Evolutionary conservation across 495 filamentous ascomycete species (phyloP).

Genomic region (Neurospora sp.): DNA sequence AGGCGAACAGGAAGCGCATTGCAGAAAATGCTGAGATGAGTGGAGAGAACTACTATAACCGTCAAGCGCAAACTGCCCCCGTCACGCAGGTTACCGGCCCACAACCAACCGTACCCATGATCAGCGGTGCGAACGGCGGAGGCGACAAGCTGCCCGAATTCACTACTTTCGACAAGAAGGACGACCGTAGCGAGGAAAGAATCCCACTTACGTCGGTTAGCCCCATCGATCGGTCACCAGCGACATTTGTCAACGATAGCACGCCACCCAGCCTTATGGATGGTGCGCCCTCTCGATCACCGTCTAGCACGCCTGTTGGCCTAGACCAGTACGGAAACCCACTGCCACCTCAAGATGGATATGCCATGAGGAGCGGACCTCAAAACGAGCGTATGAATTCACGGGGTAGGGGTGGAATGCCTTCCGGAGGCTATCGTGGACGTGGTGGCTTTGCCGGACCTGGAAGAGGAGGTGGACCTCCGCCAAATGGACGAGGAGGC

Average conservation of each 20-base stretch:
- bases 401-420: conserved; percentile 40
- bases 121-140: conserved; percentile 37
- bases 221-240: conserved; percentile 38
- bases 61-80: conserved; percentile 44
- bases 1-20: conserved; percentile 84
- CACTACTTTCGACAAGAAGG: conserved; percentile 64
- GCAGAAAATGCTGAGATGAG: conserved; percentile 93
- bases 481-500: conserved; percentile 23
- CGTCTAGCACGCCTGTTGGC: conserved; percentile 22
- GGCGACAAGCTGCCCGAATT: conserved; percentile 60
- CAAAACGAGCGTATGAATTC: conserved; percentile 51
- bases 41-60: conserved; percentile 79
- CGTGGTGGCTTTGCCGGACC: conserved; percentile 40
- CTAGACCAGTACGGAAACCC: conserved; percentile 65
- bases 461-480: conserved; percentile 31
- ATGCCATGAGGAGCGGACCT: conserved; percentile 47
- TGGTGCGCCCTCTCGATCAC: conserved; percentile 17
- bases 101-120: conserved; percentile 45
- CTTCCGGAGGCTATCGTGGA: conserved; percentile 40
- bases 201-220: conserved; percentile 68
- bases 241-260: conserved; percentile 20
- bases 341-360: conserved; percentile 36
- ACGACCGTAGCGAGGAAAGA: conserved; percentile 59
- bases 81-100: conserved; percentile 27
- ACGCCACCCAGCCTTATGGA: conserved; percentile 24